Evolutionary conservation across 164 flowering plant genomes (phyloP), one percentile per base, ranked within the genome.

Genomic region (Sextonia rubra): DNA sequence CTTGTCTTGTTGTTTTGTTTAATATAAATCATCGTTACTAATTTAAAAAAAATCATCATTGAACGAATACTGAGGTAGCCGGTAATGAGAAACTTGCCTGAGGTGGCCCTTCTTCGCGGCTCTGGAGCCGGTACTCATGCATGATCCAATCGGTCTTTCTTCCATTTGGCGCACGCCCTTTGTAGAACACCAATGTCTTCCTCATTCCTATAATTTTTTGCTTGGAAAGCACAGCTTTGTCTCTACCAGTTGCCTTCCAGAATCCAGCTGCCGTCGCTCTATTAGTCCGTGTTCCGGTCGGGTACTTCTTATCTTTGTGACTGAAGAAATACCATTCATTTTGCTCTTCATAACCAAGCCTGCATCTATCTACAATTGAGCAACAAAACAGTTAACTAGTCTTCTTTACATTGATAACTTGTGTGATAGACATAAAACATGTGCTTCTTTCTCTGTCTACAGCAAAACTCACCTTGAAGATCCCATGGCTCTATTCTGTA

Each of bases 401-500:
- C n/a, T 52, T 52, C 58, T 17, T 52, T 52, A 52, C 58, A 52
- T 2, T 32, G 44, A 32, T 32, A 32, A 32, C 8, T 32, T 7
- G 7, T 32, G 44, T 32, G 44, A 32, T 32, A 32, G 44, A 32
- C 44, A 32, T 32, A 32, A 7, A 9, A 32, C 44, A 32, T 32
- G 44, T 32, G 44, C 44, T 32, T 32, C 44, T 32, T 32, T 32
- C 44, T 32, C 7, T 32, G 9, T 32, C 9, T 32, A 32, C 44
- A 32, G 44, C 5, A 32, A 32, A 2, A 52, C 67, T 2, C 85
- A 91, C 97, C 97, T 90, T 88, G 88, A 72, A 91, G 86, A 70
- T 91, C 93, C 97, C 94, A 90, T 66, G 97, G 97, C 73, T 91
- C 97, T 60, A 90, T 90, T 64, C 86, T 85, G 85, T 91, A 91